Evolutionary conservation across 2,329 filamentous ascomycete genomes (phyloP).

Genomic region (Eutypella sp.): DNA sequence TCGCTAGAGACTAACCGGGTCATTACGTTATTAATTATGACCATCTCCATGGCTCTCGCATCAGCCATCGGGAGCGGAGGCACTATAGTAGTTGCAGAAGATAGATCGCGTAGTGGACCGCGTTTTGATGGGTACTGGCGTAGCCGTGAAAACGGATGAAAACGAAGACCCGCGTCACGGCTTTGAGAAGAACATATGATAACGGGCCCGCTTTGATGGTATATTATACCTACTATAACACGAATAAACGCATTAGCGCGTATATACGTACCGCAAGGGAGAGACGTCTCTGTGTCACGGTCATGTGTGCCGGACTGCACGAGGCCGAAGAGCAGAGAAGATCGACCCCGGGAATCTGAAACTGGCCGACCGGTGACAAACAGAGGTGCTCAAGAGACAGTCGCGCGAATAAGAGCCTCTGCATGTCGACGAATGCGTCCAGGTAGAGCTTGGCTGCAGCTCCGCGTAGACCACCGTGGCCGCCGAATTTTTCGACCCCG

Average conservation of each 20-base stretch:
- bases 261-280: constrained; percentile 26
- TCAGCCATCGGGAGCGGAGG: too few relatives aligned
- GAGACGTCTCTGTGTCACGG: constrained; percentile 23
- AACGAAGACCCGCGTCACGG: neutral
- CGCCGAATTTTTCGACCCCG: constrained; percentile 20
- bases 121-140: neutral
- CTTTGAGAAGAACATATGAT: neutral
- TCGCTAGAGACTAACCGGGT: neutral
- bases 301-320: constrained; percentile 11
- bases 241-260: constrained; percentile 25
- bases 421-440: constrained; percentile 29
- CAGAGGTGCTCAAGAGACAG: constrained; percentile 11
- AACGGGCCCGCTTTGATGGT: neutral
- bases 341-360: constrained; percentile 18
- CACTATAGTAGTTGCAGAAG: neutral
- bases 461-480: constrained; percentile 22
- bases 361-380: constrained; percentile 15
- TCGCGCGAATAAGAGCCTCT: constrained; percentile 17
- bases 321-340: constrained; percentile 12
- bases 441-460: constrained; percentile 27
- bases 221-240: constrained; percentile 6
- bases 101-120: neutral
- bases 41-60: too few relatives aligned
- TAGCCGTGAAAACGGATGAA: neutral
- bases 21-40: neutral